Evolutionary conservation across 2,329 filamentous ascomycete genomes (phyloP).

Genomic region (Metarhizium guizhouense): DNA sequence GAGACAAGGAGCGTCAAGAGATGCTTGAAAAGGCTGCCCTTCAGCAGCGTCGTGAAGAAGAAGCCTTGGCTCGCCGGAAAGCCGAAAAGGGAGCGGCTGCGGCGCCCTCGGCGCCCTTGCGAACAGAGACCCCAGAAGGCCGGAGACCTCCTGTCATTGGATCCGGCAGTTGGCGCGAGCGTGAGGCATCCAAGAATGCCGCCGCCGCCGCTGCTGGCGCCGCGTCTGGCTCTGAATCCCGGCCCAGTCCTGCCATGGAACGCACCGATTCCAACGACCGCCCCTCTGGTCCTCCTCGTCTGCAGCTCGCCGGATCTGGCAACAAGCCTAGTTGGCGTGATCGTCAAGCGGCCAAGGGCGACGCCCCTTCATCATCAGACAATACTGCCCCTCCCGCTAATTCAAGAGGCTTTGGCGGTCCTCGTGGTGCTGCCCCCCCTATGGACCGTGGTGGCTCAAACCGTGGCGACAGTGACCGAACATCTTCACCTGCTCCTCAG

Average conservation of each 20-base stretch:
- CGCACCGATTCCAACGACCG: slow-evolving; percentile 40
- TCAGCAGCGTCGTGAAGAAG: slow-evolving; percentile 79
- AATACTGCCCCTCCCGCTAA: slow-evolving; percentile 37
- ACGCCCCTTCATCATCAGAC: slow-evolving; percentile 27
- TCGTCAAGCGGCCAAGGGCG: slow-evolving; percentile 47
- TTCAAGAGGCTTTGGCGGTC: slow-evolving; percentile 22
- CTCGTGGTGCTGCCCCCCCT: slow-evolving; percentile 24
- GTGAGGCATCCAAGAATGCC: slow-evolving; percentile 21
- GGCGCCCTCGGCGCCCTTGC: slow-evolving; percentile 6
- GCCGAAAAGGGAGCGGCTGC: slow-evolving; percentile 49
- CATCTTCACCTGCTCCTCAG: slow-evolving; percentile 31
- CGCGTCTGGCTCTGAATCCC: slow-evolving; percentile 14
- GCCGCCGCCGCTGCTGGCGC: slow-evolving; percentile 19
- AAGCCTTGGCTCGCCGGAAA: slow-evolving; percentile 68
- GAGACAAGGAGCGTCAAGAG: slow-evolving; percentile 61
- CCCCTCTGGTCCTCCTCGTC: slow-evolving; percentile 45
- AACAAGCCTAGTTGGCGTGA: slow-evolving; percentile 65
- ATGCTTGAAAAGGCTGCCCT: slow-evolving; percentile 52
- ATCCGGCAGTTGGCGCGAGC: slow-evolving; percentile 34
- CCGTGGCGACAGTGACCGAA: slow-evolving; percentile 30
- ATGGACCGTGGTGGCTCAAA: slow-evolving; percentile 35
- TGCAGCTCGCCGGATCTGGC: slow-evolving; percentile 51
- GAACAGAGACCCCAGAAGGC: slow-evolving; percentile 19
- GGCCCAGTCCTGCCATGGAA: slow-evolving; percentile 26
- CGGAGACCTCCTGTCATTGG: slow-evolving; percentile 25